A percentile compares a stretch with the other conserved stretches of the same genome.
Conservation (phyloP, 306 rosid genomes). For the Casuarina equisetifolia region DNA sequence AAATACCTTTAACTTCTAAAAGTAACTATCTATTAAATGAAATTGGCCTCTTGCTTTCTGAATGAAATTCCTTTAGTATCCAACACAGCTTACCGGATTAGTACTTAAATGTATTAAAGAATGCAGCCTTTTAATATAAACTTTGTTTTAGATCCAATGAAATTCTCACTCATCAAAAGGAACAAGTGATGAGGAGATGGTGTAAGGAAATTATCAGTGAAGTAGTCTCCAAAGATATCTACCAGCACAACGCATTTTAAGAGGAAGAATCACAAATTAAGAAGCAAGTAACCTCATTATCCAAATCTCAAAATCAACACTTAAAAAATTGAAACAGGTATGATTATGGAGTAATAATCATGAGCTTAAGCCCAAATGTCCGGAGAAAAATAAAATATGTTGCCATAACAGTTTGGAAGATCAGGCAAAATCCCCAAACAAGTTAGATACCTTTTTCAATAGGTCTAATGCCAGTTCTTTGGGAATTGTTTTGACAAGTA, state of each 20-base stretch:
- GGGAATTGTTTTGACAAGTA: constrained; percentile 82
- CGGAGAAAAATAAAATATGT: too few species aligned
- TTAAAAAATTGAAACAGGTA: background rate
- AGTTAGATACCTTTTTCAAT: constrained; percentile 64
- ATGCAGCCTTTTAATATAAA: too few species aligned
- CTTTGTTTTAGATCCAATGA: background rate
- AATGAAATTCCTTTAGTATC: too few species aligned
- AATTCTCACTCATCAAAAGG: background rate
- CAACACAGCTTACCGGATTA: too few species aligned
- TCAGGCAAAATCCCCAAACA: constrained; percentile 6
- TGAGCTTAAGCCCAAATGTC: too few species aligned
- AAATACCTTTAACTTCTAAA: too few species aligned
- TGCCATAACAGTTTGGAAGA: background rate
- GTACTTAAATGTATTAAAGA: too few species aligned
- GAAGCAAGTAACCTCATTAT: constrained; percentile 3
- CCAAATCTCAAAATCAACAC: background rate
- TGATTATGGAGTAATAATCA: background rate
- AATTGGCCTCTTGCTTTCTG: too few species aligned
- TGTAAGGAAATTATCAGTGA: background rate
- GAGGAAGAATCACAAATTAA: background rate
- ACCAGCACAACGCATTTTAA: background rate
- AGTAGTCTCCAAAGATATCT: background rate
- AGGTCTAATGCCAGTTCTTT: constrained; percentile 71
- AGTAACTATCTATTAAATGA: too few species aligned
- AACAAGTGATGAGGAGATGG: background rate